Percentiles rank a stretch among this genome's conserved stretches.
These are phyloP conservation scores for Agrocybe pediades DNA, from an alignment of 768 basidiomycete genomes.

Conservation along the genomic window DNA sequence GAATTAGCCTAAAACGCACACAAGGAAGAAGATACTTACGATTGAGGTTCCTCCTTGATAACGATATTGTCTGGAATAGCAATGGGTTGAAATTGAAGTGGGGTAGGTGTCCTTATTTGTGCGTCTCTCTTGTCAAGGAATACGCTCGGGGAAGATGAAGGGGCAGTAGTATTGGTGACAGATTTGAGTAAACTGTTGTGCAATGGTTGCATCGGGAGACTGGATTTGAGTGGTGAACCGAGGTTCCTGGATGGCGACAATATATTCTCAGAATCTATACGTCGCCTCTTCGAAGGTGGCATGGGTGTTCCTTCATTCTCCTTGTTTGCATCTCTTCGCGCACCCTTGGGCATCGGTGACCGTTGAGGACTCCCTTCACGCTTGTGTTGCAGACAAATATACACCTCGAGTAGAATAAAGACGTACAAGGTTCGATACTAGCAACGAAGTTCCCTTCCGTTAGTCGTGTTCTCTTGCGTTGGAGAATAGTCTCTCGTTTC, in stretches of 20 bases:
- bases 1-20: not conserved
- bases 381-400: not conserved
- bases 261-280: constrained; percentile 1
- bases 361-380: not conserved
- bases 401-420: not conserved
- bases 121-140: constrained; percentile 8
- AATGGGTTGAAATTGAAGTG: constrained; percentile 26
- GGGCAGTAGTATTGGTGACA: constrained; percentile 15
- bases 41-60: constrained; percentile 19
- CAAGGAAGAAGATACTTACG: constrained; percentile 8
- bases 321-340: constrained; percentile 19
- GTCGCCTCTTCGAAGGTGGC: constrained; percentile 12
- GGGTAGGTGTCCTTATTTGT: constrained; percentile 15
- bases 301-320: constrained; percentile 24
- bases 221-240: not conserved
- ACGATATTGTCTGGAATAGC: constrained; percentile 14
- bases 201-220: constrained; percentile 9
- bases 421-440: not conserved
- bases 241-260: not conserved
- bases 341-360: too few relatives aligned
- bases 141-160: constrained; percentile 25
- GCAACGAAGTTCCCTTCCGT: not conserved
- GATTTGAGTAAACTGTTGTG: constrained; percentile 15
- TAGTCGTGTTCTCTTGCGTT: not conserved
- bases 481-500: not conserved